Base-by-base conservation (phyloP, 2,329 filamentous ascomycete species). In the Nothopassalora personata region DNA sequence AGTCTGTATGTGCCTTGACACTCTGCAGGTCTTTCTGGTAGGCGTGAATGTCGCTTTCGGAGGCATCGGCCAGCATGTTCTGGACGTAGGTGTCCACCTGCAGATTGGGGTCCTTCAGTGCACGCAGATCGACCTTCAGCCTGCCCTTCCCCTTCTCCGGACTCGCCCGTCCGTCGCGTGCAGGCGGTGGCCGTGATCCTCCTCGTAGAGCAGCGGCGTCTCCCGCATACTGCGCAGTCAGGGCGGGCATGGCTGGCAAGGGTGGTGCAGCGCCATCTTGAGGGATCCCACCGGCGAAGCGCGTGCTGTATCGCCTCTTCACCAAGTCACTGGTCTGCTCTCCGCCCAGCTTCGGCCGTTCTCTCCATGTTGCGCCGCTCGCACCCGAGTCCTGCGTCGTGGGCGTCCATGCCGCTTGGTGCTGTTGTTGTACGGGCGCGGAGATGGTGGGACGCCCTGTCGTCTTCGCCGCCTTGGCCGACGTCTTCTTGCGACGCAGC, bases 281-380 rank as follows among this genome's bases (percentile, higher is more conserved):
- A 0, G 87, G 75, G 64, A 89, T 86, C 68, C 91, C 93, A 36
- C 67, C 69, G 13, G 68, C 66, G 74, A 97, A 96, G 61, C 93
- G 87, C 46, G 92, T 92, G 43, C 94, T 97, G 76, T 97, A 99
- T 67, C 94, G 83, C 67, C 91, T 84, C 78, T 97, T 97, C 60
- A 99, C 92, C 56, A 97, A 80, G 73, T 99, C 93, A 18, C 85
- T 84, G 46, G 86, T 87, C 67, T 83, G 81, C 53, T 73, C 72
- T 58, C 72, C 78, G 56, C 76, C 77, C 58, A 76, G 71, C 62
- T 76, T 75, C 43, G 75, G 73, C 56, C 76, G 72, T 65, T 79
- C 75, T 39, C 74, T 73, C 6, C 70, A 71, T 54, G 65, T 66
- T 57, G 54, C 67, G 54, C 46, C 57, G 52, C 54, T 68, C 45